Evolutionary conservation across 106 monocot species (phyloP).

Genomic region (Allium sativum): DNA sequence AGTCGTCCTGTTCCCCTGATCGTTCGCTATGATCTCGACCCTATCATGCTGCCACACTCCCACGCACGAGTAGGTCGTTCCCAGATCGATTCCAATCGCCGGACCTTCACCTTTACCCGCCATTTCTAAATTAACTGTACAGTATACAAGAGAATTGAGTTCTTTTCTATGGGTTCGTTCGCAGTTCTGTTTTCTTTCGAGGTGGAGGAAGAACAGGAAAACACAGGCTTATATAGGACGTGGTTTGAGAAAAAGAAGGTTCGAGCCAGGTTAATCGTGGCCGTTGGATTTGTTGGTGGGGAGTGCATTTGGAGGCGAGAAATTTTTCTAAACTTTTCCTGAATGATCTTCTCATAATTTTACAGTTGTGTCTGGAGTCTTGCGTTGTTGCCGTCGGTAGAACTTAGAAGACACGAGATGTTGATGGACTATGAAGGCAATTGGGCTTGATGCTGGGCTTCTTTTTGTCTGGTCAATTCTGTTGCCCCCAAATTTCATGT

Average conservation of each 20-base stretch:
- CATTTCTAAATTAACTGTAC: too few species aligned
- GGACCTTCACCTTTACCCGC: constrained; percentile 27
- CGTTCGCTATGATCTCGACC: constrained; percentile 68
- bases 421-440: too few species aligned
- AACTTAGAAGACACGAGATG: too few species aligned
- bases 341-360: too few species aligned
- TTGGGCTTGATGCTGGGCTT: too few species aligned
- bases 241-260: neutral
- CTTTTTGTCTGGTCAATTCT: too few species aligned
- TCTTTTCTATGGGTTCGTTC: too few species aligned
- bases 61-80: constrained; percentile 67
- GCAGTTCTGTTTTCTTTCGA: too few species aligned
- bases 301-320: neutral
- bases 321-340: neutral
- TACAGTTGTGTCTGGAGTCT: too few species aligned
- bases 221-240: neutral
- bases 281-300: neutral
- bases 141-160: too few species aligned
- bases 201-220: neutral
- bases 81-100: constrained; percentile 60
- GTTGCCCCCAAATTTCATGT: too few species aligned
- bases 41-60: constrained; percentile 70
- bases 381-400: too few species aligned
- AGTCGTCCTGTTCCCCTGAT: constrained; percentile 70
- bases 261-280: neutral